Percentiles rank a stretch among this genome's conserved stretches.
These are phyloP conservation scores for Blastocladiella britannica DNA, from an alignment of 192 early-diverging fungal genomes.

Conservation along the genomic window DNA sequence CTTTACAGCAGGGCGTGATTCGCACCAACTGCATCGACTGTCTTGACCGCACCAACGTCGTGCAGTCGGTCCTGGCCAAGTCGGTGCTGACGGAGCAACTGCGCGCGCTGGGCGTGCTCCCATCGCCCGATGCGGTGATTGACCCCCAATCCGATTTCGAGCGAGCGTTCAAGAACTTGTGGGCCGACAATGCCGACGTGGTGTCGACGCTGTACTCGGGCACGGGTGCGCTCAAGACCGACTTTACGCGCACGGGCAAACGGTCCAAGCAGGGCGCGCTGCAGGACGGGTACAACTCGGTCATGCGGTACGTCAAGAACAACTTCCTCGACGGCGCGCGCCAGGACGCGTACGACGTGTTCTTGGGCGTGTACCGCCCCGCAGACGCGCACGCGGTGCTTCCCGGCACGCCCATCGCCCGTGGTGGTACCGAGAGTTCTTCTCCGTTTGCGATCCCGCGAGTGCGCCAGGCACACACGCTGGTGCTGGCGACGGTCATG, in stretches of 20 bases:
- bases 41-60: constrained; percentile 95
- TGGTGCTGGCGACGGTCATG: background rate
- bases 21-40: constrained; percentile 99
- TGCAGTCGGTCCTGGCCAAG: constrained; percentile 76
- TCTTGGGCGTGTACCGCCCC: constrained; percentile 25
- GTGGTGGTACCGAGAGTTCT: background rate
- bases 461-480: background rate
- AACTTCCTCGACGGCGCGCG: constrained; percentile 85
- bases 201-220: constrained; percentile 81
- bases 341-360: constrained; percentile 81
- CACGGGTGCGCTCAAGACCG: constrained; percentile 92
- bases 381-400: background rate
- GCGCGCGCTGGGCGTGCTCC: constrained; percentile 39
- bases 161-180: constrained; percentile 44
- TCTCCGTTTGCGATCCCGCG: too few species aligned
- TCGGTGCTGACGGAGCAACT: constrained; percentile 52
- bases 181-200: constrained; percentile 96
- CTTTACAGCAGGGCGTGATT: constrained; percentile 35
- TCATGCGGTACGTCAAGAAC: constrained; percentile 74
- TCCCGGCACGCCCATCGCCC: too few species aligned
- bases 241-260: constrained; percentile 87
- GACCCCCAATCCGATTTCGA: constrained; percentile 21
- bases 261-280: constrained; percentile 62
- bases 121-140: constrained; percentile 32
- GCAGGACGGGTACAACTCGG: constrained; percentile 58